These are phyloP conservation scores for Boletus rubroflammeus DNA, from an alignment of 768 basidiomycete genomes.

Conservation along the genomic window DNA sequence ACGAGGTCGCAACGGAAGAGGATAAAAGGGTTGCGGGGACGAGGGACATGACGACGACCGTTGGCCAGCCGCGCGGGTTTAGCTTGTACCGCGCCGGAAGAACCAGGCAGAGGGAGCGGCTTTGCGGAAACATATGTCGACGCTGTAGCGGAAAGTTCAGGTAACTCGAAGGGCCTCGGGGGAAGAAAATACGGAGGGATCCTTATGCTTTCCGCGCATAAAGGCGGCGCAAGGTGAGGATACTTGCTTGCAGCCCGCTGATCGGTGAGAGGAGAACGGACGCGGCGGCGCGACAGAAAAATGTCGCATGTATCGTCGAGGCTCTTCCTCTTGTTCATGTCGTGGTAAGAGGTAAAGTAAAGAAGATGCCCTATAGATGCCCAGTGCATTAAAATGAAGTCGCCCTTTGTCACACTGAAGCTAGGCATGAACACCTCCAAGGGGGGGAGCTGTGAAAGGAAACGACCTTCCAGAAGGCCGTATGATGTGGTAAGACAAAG, in stretches of 20 bases:
- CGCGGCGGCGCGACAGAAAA: conserved; percentile 24
- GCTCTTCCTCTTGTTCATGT: conserved; percentile 28
- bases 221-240: conserved; percentile 1
- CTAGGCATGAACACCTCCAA: conserved; percentile 6
- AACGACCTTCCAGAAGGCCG: conserved; percentile 9
- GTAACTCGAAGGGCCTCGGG: conserved; percentile 6
- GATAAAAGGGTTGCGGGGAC: conserved; percentile 77
- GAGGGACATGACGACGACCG: conserved; percentile 51
- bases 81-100: conserved; percentile 15
- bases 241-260: conserved; percentile 13
- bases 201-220: conserved; percentile 6
- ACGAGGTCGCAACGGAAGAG: conserved; percentile 75
- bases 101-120: conserved; percentile 27
- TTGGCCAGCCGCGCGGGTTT: conserved; percentile 16
- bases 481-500: conserved; percentile 23
- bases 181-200: conserved; percentile 8
- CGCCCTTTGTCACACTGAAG: conserved; percentile 17
- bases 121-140: conserved; percentile 1
- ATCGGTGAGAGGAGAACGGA: conserved; percentile 2
- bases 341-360: conserved; percentile 18
- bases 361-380: conserved; percentile 4
- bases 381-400: conserved; percentile 6
- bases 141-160: neutral
- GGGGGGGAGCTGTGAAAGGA: conserved; percentile 16
- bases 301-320: conserved; percentile 31